These are phyloP conservation scores for Penicillium sp. DNA, from an alignment of 2,329 filamentous ascomycete species.

Conservation along the genomic window DNA sequence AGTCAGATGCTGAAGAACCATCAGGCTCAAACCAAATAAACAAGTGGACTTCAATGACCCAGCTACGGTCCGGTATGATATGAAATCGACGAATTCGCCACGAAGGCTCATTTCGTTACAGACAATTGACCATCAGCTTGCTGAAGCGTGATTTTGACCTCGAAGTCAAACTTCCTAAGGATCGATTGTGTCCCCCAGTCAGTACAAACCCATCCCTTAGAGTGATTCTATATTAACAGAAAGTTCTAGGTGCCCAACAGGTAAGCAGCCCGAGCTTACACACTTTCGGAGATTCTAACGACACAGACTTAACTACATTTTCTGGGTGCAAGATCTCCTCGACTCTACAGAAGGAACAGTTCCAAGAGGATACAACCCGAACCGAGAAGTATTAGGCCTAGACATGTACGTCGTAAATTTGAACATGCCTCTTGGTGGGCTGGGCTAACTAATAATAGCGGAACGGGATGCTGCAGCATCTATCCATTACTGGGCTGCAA, in stretches of 20 bases:
- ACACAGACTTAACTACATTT: slow-evolving; percentile 77
- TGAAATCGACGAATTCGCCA: background rate
- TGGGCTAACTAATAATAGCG: slow-evolving; percentile 46
- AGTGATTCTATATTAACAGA: background rate
- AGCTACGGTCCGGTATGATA: slow-evolving; percentile 65
- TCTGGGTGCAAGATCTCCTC: slow-evolving; percentile 81
- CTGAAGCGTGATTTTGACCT: slow-evolving; percentile 75
- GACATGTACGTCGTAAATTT: slow-evolving; percentile 62
- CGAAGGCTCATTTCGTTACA: slow-evolving; percentile 27
- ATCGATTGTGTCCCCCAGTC: slow-evolving; percentile 85
- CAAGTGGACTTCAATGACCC: slow-evolving; percentile 82
- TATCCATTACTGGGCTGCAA: slow-evolving; percentile 80
- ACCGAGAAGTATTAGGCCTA: slow-evolving; percentile 65
- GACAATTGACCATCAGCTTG: slow-evolving; percentile 73
- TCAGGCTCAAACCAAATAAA: slow-evolving; percentile 53
- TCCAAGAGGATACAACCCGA: slow-evolving; percentile 52
- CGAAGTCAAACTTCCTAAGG: slow-evolving; percentile 66
- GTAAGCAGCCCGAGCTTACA: slow-evolving; percentile 25
- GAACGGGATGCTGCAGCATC: slow-evolving; percentile 87
- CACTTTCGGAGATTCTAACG: slow-evolving; percentile 8
- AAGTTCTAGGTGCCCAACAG: slow-evolving; percentile 46
- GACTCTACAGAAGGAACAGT: slow-evolving; percentile 62
- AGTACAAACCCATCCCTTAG: slow-evolving; percentile 15
- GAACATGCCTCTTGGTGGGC: background rate
- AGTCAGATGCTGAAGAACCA: slow-evolving; percentile 6